phyloP scores from a whole-genome alignment of 176 grass and related monocot genomes.

The Themeda triandra region DNA sequence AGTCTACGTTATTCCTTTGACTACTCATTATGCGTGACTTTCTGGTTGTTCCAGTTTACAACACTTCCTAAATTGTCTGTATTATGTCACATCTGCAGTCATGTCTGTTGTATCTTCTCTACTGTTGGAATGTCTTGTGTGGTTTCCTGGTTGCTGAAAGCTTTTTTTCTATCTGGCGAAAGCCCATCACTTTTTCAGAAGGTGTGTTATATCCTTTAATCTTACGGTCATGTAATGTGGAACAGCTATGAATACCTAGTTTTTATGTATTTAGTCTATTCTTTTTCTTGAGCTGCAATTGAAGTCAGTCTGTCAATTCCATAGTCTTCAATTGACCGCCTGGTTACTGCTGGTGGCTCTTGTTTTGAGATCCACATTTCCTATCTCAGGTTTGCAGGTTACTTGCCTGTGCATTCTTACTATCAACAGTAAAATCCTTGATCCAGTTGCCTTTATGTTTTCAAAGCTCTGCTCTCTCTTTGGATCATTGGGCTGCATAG shows the following conservation, averaged over 20 bases:
- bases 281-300: background rate
- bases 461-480: constrained; percentile 53
- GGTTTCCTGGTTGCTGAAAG: too few relatives aligned
- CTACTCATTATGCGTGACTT: background rate
- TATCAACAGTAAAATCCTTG: constrained; percentile 55
- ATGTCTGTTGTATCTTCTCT: too few relatives aligned
- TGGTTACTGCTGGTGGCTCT: background rate
- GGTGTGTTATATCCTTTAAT: constrained; percentile 41
- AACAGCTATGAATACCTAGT: background rate
- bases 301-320: too few relatives aligned
- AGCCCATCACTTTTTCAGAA: constrained; percentile 64
- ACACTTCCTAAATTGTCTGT: background rate
- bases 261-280: background rate
- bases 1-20: constrained; percentile 47
- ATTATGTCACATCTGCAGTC: too few relatives aligned
- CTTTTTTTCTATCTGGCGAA: too few relatives aligned
- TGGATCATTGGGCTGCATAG: constrained; percentile 80
- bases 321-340: too few relatives aligned
- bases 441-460: constrained; percentile 44
- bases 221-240: background rate
- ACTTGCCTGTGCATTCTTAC: constrained; percentile 59
- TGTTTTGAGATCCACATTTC: background rate
- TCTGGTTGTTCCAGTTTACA: background rate
- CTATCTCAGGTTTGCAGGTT: constrained; percentile 70
- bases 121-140: too few relatives aligned